Evolutionary conservation across 2,329 filamentous ascomycete genomes (phyloP).

Genomic region (Akanthomyces lecanii): DNA sequence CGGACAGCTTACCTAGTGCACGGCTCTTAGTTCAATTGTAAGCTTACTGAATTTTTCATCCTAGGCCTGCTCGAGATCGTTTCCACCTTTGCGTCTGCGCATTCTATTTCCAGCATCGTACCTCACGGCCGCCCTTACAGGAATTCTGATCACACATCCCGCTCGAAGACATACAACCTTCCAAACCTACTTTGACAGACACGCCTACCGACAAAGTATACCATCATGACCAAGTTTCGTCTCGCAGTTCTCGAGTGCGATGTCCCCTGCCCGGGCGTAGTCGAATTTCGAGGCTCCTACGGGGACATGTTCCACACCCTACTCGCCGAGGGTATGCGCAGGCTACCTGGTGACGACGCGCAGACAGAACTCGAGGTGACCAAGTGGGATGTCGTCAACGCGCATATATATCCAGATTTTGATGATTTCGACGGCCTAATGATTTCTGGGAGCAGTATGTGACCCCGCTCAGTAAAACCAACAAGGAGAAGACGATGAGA

Average conservation of each 20-base stretch:
- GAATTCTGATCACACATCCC: background rate
- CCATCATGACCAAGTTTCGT: slow-evolving; percentile 20
- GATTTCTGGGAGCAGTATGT: slow-evolving; percentile 32
- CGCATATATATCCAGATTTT: slow-evolving; percentile 25
- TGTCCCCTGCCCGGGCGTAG: slow-evolving; percentile 27
- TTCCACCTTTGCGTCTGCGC: background rate
- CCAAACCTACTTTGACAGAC: no score
- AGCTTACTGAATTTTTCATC: no score
- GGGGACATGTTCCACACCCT: slow-evolving; percentile 30
- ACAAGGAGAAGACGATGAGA: background rate
- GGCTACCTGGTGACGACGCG: slow-evolving; percentile 20
- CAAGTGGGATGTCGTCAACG: slow-evolving; percentile 30
- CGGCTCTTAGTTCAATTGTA: no score
- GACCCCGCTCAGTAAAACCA: no score
- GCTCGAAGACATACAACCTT: background rate
- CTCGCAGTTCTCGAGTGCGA: slow-evolving; percentile 30
- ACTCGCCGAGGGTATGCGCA: slow-evolving; percentile 24
- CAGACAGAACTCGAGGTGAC: slow-evolving; percentile 25
- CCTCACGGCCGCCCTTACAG: background rate
- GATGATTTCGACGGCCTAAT: slow-evolving; percentile 29
- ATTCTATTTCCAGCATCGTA: background rate
- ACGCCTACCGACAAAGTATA: background rate
- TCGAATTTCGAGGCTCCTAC: slow-evolving; percentile 26
- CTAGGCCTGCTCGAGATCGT: background rate
- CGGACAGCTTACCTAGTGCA: background rate